Conservation (phyloP, 2,329 filamentous ascomycete genomes). For the Cladophialophora immunda region DNA sequence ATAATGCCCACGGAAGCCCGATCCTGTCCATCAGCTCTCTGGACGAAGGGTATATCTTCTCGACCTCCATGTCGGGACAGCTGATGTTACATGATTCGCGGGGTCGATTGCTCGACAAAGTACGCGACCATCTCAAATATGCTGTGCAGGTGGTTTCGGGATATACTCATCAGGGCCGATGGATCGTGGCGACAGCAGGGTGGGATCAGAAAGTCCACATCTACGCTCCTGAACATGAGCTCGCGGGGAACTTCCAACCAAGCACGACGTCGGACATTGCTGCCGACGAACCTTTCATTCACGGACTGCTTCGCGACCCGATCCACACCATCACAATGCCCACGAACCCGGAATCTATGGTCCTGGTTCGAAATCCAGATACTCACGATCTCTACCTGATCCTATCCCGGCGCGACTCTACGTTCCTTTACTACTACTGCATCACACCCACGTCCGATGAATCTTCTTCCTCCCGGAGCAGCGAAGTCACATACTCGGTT, state of each 20-base stretch:
- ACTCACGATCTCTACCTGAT: conserved; percentile 59
- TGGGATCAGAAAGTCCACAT: conserved; percentile 68
- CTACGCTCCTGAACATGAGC: conserved; percentile 50
- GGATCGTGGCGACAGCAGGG: conserved; percentile 61
- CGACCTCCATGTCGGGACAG: conserved; percentile 68
- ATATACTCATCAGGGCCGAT: conserved; percentile 31
- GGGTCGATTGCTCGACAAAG: conserved; percentile 47
- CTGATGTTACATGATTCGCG: conserved; percentile 57
- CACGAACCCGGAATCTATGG: conserved; percentile 66
- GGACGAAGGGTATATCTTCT: conserved; percentile 56
- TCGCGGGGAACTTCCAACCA: conserved; percentile 30
- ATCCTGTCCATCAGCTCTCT: conserved; percentile 62
- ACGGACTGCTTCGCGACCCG: conserved; percentile 50
- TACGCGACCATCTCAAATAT: conserved; percentile 68
- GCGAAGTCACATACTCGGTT: conserved; percentile 43
- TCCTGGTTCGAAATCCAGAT: conserved; percentile 62
- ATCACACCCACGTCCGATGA: conserved; percentile 37
- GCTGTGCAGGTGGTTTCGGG: conserved; percentile 56
- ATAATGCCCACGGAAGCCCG: conserved; percentile 47
- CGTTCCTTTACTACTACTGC: conserved; percentile 65
- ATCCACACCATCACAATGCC: conserved; percentile 54
- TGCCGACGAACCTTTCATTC: conserved; percentile 32
- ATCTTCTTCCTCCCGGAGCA: conserved; percentile 30
- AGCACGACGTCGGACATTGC: background rate
- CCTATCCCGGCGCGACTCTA: conserved; percentile 66